phyloP scores from a whole-genome alignment of 1,284 basidiomycete species.

The Cystobasidium pallidum region DNA sequence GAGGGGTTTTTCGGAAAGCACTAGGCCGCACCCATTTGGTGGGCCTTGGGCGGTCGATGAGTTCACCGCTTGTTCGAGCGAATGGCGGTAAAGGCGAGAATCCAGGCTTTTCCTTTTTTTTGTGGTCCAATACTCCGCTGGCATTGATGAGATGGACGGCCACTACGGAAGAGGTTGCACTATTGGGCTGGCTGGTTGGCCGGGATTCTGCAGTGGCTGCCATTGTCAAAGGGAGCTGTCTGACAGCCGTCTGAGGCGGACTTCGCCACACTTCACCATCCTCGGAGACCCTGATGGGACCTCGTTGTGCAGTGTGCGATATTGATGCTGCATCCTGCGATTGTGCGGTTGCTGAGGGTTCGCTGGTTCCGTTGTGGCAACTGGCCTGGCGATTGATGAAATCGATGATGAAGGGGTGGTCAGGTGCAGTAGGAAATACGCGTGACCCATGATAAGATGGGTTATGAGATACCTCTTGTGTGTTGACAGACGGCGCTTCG shows the following conservation, averaged over 20 bases:
- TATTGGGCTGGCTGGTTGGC: not conserved
- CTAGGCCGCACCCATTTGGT: not conserved
- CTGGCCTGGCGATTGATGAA: not conserved
- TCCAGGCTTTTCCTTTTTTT: not conserved
- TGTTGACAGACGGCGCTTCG: not conserved
- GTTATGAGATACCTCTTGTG: too few relatives aligned
- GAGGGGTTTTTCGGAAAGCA: not conserved
- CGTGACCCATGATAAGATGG: not conserved
- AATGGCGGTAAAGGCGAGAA: slow-evolving; percentile 9
- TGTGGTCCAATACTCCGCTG: not conserved
- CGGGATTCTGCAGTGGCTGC: not conserved
- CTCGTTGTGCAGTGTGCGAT: not conserved
- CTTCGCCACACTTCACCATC: slow-evolving; percentile 33
- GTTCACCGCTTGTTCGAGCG: not conserved
- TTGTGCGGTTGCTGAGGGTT: not conserved
- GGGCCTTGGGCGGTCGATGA: not conserved
- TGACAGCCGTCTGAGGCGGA: slow-evolving; percentile 6
- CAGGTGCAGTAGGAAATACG: not conserved
- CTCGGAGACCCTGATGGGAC: slow-evolving; percentile 21
- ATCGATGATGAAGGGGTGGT: not conserved
- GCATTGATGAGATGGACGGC: not conserved
- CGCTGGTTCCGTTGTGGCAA: not conserved
- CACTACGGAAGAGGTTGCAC: not conserved
- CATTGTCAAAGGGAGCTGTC: not conserved
- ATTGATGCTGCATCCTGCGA: not conserved